phyloP scores from a whole-genome alignment of 2,329 filamentous ascomycete genomes.

The Drechslerella dactyloides region DNA sequence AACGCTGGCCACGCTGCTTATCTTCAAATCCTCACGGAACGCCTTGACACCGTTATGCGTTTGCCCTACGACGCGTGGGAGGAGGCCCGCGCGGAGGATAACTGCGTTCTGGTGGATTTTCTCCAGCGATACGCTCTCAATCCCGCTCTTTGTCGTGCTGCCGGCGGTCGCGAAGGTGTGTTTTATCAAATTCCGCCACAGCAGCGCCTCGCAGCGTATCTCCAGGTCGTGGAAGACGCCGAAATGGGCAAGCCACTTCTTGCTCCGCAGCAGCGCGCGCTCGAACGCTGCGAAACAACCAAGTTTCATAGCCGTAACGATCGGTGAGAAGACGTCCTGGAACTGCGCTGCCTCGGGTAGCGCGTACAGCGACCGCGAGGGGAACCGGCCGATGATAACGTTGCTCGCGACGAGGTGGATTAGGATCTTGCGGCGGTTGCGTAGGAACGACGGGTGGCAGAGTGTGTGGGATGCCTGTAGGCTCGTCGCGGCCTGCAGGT shows the following conservation, averaged over 20 bases:
- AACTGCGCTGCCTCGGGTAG: constrained; percentile 41
- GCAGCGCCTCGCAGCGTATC: constrained; percentile 38
- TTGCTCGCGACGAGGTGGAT: constrained; percentile 42
- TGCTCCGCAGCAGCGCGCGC: constrained; percentile 21
- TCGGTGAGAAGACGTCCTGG: constrained; percentile 34
- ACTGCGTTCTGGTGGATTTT: constrained; percentile 32
- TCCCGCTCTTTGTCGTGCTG: constrained; percentile 43
- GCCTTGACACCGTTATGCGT: constrained; percentile 16
- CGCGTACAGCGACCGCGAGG: constrained; percentile 25
- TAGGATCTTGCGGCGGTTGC: constrained; percentile 41
- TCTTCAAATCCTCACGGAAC: constrained; percentile 31
- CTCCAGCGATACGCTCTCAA: constrained; percentile 39
- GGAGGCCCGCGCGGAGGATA: constrained; percentile 15
- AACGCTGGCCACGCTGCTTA: constrained; percentile 40
- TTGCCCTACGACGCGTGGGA: constrained; percentile 22
- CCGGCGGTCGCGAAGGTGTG: constrained; percentile 37
- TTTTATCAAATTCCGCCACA: constrained; percentile 44
- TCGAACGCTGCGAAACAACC: constrained; percentile 34
- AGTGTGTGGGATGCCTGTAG: constrained; percentile 33
- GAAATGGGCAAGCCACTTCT: constrained; percentile 44
- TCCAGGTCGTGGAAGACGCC: constrained; percentile 43
- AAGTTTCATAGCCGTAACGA: constrained; percentile 34
- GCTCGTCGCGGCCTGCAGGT: constrained; percentile 31
- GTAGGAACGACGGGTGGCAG: constrained; percentile 44
- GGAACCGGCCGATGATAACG: constrained; percentile 43